Conservation (phyloP, 2,329 filamentous ascomycete species). For the Alternaria sp. region DNA sequence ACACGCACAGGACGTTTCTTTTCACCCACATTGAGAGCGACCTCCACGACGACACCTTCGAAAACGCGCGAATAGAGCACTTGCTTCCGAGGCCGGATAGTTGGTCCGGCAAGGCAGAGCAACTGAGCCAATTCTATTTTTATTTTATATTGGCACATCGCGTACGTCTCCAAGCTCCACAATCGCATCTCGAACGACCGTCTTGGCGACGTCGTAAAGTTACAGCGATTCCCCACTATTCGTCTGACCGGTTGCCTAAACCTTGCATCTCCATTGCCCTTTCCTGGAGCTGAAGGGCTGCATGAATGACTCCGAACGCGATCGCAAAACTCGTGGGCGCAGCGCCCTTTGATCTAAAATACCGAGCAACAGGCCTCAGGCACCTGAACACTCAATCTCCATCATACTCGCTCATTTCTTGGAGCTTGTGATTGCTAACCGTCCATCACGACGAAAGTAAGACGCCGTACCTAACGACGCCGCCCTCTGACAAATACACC, state of each 20-base stretch:
- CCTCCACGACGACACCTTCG: not conserved
- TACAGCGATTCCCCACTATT: conserved; percentile 23
- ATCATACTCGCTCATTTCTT: conserved; percentile 38
- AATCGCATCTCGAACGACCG: not conserved
- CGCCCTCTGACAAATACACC: conserved; percentile 34
- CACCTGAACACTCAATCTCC: conserved; percentile 42
- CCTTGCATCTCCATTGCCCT: conserved; percentile 24
- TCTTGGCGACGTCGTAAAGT: conserved; percentile 21
- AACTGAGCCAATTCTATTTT: too few relatives aligned
- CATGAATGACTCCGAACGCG: conserved; percentile 28
- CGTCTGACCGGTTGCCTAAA: conserved; percentile 27
- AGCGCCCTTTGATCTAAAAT: conserved; percentile 41
- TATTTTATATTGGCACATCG: not conserved
- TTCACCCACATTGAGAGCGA: not conserved
- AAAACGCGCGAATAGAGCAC: not conserved
- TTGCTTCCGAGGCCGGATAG: not conserved
- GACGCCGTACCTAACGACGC: conserved; percentile 16
- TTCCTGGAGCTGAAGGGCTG: conserved; percentile 28
- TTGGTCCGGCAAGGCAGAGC: not conserved
- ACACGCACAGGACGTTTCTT: conserved; percentile 6
- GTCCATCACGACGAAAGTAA: conserved; percentile 14
- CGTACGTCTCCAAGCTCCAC: not conserved
- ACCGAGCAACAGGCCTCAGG: conserved; percentile 40
- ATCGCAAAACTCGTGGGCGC: conserved; percentile 19
- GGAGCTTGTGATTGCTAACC: conserved; percentile 35